phyloP scores from a whole-genome alignment of 176 grass and related monocot species.

The Cenchrus fungigraminus region DNA sequence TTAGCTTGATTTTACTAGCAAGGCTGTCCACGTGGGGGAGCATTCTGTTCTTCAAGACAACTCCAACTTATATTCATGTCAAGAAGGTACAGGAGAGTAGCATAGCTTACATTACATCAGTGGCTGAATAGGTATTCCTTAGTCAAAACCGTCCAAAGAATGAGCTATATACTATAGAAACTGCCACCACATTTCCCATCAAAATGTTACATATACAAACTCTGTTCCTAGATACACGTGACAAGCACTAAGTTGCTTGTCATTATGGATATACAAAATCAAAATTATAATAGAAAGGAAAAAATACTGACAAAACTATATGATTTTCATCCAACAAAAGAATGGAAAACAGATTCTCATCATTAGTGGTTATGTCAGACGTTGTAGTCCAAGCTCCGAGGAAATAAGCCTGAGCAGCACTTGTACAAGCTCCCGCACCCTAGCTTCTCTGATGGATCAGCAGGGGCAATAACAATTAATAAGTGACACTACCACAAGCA shows the following conservation, averaged over 20 bases:
- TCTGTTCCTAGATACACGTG: constrained; percentile 41
- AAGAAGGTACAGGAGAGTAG: neutral
- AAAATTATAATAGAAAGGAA: constrained; percentile 22
- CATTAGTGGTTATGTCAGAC: constrained; percentile 57
- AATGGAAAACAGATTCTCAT: constrained; percentile 29
- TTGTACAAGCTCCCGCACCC: constrained; percentile 89
- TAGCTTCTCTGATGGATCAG: constrained; percentile 70
- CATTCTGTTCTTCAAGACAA: neutral
- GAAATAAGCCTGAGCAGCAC: constrained; percentile 81
- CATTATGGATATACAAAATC: constrained; percentile 37
- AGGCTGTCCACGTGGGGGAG: neutral
- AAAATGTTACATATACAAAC: constrained; percentile 61
- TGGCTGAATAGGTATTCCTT: constrained; percentile 4
- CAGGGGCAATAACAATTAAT: constrained; percentile 27
- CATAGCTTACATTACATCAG: constrained; percentile 36
- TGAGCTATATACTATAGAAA: constrained; percentile 39
- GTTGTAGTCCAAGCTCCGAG: constrained; percentile 70
- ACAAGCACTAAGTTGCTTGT: constrained; percentile 14
- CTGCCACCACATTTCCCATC: constrained; percentile 19
- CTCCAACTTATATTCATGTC: neutral
- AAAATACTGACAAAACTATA: constrained; percentile 32
- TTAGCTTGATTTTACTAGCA: constrained; percentile 28
- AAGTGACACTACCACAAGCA: constrained; percentile 14
- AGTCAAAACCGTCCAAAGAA: constrained; percentile 31
- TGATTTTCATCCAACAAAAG: constrained; percentile 36